Percentiles rank a stretch among this genome's conserved stretches.
phyloP scores from a whole-genome alignment of 768 basidiomycete species.

The Xerocomus spinulosus region DNA sequence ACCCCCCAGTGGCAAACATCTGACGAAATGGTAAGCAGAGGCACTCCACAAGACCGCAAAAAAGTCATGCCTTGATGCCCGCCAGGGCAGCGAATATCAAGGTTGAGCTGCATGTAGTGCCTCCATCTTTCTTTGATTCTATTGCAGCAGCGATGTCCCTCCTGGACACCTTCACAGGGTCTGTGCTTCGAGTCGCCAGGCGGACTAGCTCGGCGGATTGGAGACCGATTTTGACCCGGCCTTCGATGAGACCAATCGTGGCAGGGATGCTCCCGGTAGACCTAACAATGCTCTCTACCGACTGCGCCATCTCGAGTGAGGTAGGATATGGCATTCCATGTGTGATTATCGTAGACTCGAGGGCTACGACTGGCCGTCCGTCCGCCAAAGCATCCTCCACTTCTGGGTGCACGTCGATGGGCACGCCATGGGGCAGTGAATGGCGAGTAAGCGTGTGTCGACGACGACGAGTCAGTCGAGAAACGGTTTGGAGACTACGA shows the following conservation, averaged over 20 bases:
- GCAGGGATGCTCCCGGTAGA: constrained; percentile 79
- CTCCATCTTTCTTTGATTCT: constrained; percentile 65
- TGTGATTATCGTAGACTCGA: constrained; percentile 89
- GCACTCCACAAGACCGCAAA: neutral
- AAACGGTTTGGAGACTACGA: constrained; percentile 1
- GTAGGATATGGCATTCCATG: constrained; percentile 86
- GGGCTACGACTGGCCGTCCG: constrained; percentile 72
- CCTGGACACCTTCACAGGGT: constrained; percentile 66
- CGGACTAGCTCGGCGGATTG: constrained; percentile 57
- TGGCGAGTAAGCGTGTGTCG: constrained; percentile 1
- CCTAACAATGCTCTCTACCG: constrained; percentile 71
- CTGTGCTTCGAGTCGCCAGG: constrained; percentile 51
- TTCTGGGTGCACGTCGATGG: constrained; percentile 77
- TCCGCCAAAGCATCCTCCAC: constrained; percentile 72
- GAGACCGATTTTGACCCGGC: constrained; percentile 85
- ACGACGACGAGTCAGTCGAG: constrained; percentile 4
- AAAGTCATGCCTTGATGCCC: constrained; percentile 68
- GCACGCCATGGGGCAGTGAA: constrained; percentile 13
- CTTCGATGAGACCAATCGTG: constrained; percentile 80
- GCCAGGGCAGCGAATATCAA: constrained; percentile 71
- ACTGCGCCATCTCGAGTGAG: constrained; percentile 65
- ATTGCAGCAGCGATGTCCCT: constrained; percentile 79
- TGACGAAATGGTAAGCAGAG: constrained; percentile 27
- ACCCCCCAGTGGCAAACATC: constrained; percentile 94
- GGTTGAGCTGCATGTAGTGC: constrained; percentile 75